Conservation (phyloP, 2,329 filamentous ascomycete species). For the Pseudogymnoascus pannorum region DNA sequence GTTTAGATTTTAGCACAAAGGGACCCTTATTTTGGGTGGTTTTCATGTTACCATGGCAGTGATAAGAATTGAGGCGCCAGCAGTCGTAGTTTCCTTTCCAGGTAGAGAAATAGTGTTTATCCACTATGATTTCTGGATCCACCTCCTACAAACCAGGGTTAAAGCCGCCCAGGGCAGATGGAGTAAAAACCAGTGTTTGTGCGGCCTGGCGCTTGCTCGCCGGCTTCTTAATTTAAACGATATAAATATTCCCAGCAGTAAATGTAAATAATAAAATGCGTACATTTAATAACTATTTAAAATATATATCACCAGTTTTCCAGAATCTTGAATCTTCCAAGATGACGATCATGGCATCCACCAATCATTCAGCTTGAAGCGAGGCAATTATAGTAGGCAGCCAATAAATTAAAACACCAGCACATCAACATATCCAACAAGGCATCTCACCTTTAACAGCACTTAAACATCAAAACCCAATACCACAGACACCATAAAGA, state of each 20-base stretch:
- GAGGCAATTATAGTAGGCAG: slow-evolving; percentile 1
- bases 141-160: neutral
- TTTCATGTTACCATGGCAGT: neutral
- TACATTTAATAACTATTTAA: neutral
- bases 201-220: neutral
- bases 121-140: neutral
- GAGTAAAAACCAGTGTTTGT: neutral
- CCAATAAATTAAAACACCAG: neutral
- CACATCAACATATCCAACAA: neutral
- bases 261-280: neutral
- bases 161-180: neutral
- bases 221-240: neutral
- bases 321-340: neutral
- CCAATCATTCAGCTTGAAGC: neutral
- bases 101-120: neutral
- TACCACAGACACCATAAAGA: neutral
- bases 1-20: neutral
- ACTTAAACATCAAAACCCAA: neutral
- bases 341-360: neutral
- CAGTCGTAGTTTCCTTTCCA: neutral
- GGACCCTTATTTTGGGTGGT: neutral
- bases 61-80: neutral
- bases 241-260: neutral
- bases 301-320: neutral
- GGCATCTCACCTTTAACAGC: neutral